Evolutionary conservation across 2,329 filamentous ascomycete species (phyloP), one percentile per base, ranked within the genome.

Genomic region (Talaromyces sp.): DNA sequence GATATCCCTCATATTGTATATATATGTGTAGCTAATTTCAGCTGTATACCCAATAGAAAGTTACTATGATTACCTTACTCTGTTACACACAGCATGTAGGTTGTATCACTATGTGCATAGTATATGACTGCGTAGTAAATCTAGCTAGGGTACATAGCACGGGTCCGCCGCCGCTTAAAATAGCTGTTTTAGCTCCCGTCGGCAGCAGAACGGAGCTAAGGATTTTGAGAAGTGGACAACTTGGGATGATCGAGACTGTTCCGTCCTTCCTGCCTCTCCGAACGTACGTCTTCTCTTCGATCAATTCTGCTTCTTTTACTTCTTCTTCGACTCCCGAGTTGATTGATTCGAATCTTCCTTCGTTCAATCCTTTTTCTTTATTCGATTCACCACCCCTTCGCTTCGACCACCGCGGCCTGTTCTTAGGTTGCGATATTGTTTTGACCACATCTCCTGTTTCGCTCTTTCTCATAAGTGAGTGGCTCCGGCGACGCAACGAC

Each of bases 251-350:
- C 23, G 16, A 35, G 48, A 54, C 28, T 33, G 28, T 44, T 12
- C 39, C 39, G 18, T 46, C 42, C 42, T 14, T 52, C 9, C 23
- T 11, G n/a, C 21, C 6, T 52, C 23, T 52, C 16, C 9, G n/a
- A n/a, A n/a, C n/a, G n/a, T 52, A 12, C 28, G 33, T 54, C 44
- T 59, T 31, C 58, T 48, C 31, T 50, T n/a, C n/a, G 11, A 18
- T 61, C 58, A 46, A 37, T 60, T 63, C 35, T 40, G 66, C 52
- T 54, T 58, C 61, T 63, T 60, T 37, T 58, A 55, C 63, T 42
- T 60, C 40, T 58, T 58, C 63, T 42, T 63, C 25, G 31, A 54
- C 54, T 39, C 16, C 39, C 35, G 28, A 39, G 25, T 55, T 63
- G 21, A 48, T 37, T 42, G 52, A 33, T 65, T 57, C 33, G 35